Evolutionary conservation across 2,329 filamentous ascomycete species (phyloP), one percentile per base, ranked within the genome.

Genomic region (Neoarthrinium moseri): DNA sequence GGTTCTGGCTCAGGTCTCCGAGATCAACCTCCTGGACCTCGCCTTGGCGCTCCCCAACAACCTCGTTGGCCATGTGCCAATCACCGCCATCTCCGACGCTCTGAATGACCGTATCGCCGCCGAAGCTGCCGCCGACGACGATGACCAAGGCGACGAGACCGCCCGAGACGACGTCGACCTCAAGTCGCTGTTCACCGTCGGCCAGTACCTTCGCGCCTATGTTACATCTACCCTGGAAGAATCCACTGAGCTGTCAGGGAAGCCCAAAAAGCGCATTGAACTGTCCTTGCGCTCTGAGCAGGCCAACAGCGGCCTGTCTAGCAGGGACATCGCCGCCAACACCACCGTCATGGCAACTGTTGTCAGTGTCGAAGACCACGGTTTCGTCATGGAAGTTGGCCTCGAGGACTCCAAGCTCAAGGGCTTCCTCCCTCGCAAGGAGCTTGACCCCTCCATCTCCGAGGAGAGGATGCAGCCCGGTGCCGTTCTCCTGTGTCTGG

Each of bases 341-440:
- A 78, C 75, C 53, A 91, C 88, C 36, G 73, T 97, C 17, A 95
- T 97, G 77, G 92, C 91, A 2, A 86, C 91, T 0, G 85, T 99
- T 21, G 70, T 80, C 41, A 99, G 92, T 66, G 86, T 95, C n/a
- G 92, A 99, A 67, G 95, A 99, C 58, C 91, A 96, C 60, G 94
- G 94, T 51, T 79, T 94, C 47, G 81, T 97, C 46, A 96, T 99
- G 90, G 90, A 96, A 56, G 70, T 97, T 29, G 90, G 90, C 15
- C 73, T 97, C 6, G 75, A 83, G 27, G 81, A 83, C 43, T 70
- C 77, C 24, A 77, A 81, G 29, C 65, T 91, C 43, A 85, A 84
- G 52, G 94, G 89, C 3, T 99, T 99, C 69, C 76, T 99, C 60
- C 81, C 90, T 5, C 87, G 86, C 50, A 90, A 87, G 60, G 91